Conservation (phyloP, 75 land plant species). For the Chamaecyparis obtusa region DNA sequence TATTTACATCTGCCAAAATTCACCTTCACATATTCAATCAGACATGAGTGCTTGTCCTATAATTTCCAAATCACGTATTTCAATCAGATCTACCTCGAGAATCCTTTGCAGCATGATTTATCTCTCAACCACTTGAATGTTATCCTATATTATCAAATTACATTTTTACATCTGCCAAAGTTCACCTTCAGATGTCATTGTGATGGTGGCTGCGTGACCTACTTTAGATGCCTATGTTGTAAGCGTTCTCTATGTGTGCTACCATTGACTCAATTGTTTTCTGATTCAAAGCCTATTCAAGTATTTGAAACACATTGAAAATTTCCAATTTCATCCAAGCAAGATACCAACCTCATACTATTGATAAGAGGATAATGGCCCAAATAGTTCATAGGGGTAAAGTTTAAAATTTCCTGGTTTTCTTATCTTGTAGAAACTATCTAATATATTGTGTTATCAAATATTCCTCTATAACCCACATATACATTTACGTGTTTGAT, state of each 20-base stretch:
- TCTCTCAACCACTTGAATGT: too few species aligned
- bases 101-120: too few species aligned
- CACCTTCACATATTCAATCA: too few species aligned
- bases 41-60: too few species aligned
- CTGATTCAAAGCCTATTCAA: background rate
- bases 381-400: background rate
- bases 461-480: background rate
- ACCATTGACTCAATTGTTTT: background rate
- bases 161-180: background rate
- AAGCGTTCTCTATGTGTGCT: background rate
- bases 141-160: too few species aligned
- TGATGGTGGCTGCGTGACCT: background rate
- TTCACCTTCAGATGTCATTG: background rate
- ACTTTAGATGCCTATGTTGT: background rate
- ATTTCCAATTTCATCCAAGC: background rate
- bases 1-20: background rate
- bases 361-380: background rate
- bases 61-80: too few species aligned
- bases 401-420: background rate
- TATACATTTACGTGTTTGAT: background rate
- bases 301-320: background rate
- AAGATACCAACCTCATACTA: background rate
- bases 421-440: background rate
- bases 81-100: too few species aligned
- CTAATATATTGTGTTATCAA: too few species aligned